phyloP scores from a whole-genome alignment of 345 rosid species.

The Xanthoceras sorbifolium region DNA sequence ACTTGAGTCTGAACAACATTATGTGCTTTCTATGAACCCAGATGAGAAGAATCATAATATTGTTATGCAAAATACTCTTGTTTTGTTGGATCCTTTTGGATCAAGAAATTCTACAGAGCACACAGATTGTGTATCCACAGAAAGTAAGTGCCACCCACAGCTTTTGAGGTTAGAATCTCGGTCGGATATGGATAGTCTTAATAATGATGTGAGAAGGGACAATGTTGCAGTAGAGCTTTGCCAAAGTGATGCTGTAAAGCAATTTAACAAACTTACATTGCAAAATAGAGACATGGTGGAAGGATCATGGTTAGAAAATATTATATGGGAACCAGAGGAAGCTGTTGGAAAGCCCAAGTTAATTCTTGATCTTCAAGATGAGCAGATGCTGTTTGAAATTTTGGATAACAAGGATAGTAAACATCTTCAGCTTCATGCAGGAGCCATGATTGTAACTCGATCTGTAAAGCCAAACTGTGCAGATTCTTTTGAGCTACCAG shows the following conservation, averaged over 20 bases:
- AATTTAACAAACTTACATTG: constrained; percentile 49
- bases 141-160: constrained; percentile 71
- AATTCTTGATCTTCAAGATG: constrained; percentile 90
- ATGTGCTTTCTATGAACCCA: constrained; percentile 31
- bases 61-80: constrained; percentile 36
- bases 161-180: constrained; percentile 78
- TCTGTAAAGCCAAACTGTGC: constrained; percentile 45
- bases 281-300: constrained; percentile 62
- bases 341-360: constrained; percentile 62
- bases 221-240: constrained; percentile 31
- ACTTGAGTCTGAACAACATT: constrained; percentile 32
- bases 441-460: constrained; percentile 81
- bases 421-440: constrained; percentile 78
- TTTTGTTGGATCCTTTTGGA: constrained; percentile 59
- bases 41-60: constrained; percentile 39
- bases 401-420: constrained; percentile 64
- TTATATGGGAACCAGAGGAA: constrained; percentile 74
- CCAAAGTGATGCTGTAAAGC: constrained; percentile 47
- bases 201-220: constrained; percentile 30
- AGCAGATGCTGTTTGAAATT: constrained; percentile 92
- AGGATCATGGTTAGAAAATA: constrained; percentile 81
- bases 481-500: constrained; percentile 46
- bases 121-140: constrained; percentile 26
- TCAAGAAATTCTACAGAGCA: constrained; percentile 36
- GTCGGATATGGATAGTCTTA: constrained; percentile 37